Percentiles rank a stretch among this genome's conserved stretches.
phyloP scores from a whole-genome alignment of 805 yeast species.

The Wickerhamomyces bisporus region DNA sequence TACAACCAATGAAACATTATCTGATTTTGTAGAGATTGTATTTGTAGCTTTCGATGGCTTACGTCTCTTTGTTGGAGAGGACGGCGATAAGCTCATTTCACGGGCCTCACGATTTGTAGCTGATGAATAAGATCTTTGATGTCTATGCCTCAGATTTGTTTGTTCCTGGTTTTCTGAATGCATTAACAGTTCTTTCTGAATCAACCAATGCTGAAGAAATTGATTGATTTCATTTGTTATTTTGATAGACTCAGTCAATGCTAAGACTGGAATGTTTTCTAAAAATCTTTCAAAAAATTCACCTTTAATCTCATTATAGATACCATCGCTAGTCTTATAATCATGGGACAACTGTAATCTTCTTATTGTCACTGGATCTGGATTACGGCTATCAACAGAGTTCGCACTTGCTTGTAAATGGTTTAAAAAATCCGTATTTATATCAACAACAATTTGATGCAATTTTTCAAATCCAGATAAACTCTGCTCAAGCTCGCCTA shows the following conservation, averaged over 20 bases:
- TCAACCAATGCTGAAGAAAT: slow-evolving; percentile 11
- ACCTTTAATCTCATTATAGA: not conserved
- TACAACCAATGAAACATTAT: slow-evolving; percentile 13
- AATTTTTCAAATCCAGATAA: slow-evolving; percentile 11
- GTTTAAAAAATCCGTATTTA: slow-evolving; percentile 14
- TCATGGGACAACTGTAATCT: slow-evolving; percentile 2
- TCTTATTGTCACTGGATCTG: too few species aligned
- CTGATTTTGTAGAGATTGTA: not conserved
- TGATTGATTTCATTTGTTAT: not conserved
- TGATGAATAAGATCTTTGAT: too few species aligned
- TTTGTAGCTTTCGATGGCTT: not conserved
- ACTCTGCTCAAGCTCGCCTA: slow-evolving; percentile 9
- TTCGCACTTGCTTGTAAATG: slow-evolving; percentile 5
- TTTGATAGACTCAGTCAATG: slow-evolving; percentile 4
- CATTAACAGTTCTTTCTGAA: not conserved
- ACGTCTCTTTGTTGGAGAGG: not conserved
- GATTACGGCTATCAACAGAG: too few species aligned
- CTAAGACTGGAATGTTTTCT: slow-evolving; percentile 6
- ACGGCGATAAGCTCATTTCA: not conserved
- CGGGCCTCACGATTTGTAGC: too few species aligned
- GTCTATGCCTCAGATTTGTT: too few species aligned
- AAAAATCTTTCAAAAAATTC: slow-evolving; percentile 6
- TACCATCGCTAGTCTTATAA: not conserved
- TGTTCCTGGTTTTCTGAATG: slow-evolving; percentile 1
- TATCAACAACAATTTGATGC: slow-evolving; percentile 12